Conservation (phyloP, 441 rosid species). For the Dalechampia spathulata region DNA sequence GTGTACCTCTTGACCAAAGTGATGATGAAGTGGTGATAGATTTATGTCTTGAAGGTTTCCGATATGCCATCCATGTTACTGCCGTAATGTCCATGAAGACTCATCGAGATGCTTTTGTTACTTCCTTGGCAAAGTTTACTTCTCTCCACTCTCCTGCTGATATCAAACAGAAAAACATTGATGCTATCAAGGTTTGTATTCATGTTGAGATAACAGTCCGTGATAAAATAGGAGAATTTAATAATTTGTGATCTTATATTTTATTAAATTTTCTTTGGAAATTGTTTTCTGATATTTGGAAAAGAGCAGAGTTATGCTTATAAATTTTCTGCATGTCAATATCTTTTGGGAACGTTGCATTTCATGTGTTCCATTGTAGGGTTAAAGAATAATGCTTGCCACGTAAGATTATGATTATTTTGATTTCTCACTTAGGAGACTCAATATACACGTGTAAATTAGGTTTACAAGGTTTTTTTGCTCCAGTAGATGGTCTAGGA, state of each 20-base stretch:
- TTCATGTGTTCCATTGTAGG: neutral
- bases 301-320: neutral
- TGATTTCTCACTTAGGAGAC: neutral
- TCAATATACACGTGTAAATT: neutral
- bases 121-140: constrained; percentile 97
- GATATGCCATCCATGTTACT: constrained; percentile 88
- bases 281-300: no score
- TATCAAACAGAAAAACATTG: constrained; percentile 87
- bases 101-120: constrained; percentile 98
- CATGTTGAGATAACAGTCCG: neutral
- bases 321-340: no score
- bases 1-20: constrained; percentile 98
- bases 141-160: constrained; percentile 98
- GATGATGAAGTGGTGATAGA: constrained; percentile 73
- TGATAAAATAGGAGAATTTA: neutral
- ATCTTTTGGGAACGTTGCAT: neutral
- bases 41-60: constrained; percentile 94
- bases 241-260: neutral
- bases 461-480: neutral
- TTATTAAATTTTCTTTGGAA: no score
- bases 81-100: constrained; percentile 99
- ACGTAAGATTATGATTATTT: neutral
- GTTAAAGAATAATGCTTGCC: neutral
- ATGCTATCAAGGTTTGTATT: constrained; percentile 81
- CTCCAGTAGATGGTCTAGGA: neutral